Evolutionary conservation across 371 early-diverging fungal genomes (phyloP).

Genomic region (Lichtheimia ornata): DNA sequence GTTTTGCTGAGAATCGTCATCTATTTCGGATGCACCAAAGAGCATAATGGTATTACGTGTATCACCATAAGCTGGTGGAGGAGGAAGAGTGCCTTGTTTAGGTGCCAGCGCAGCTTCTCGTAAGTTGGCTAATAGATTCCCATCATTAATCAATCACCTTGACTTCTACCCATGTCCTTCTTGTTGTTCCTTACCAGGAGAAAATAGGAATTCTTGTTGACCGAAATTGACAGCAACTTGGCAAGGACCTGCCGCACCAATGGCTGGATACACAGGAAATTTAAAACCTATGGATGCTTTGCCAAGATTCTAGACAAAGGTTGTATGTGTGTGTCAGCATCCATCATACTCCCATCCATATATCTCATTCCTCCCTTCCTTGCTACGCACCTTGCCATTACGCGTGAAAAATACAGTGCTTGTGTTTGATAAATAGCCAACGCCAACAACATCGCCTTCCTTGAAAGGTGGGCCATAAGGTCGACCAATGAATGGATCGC

Average conservation of each 20-base stretch:
- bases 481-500: slow-evolving; percentile 62
- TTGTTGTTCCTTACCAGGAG: slow-evolving; percentile 21
- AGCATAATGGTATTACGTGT: slow-evolving; percentile 47
- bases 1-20: slow-evolving; percentile 4
- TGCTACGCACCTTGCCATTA: slow-evolving; percentile 57
- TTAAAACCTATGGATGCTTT: slow-evolving; percentile 54
- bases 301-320: slow-evolving; percentile 38
- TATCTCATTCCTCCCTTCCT: too few species aligned
- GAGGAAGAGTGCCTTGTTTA: slow-evolving; percentile 53
- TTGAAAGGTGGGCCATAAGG: slow-evolving; percentile 60
- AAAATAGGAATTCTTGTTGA: slow-evolving; percentile 30
- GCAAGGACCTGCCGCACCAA: slow-evolving; percentile 58
- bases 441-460: slow-evolving; percentile 73
- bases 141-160: not conserved
- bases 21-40: slow-evolving; percentile 25
- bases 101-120: slow-evolving; percentile 74
- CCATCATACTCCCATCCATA: not conserved
- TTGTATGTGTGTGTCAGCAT: not conserved
- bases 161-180: not conserved
- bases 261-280: slow-evolving; percentile 52
- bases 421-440: slow-evolving; percentile 65
- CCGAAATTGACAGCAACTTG: slow-evolving; percentile 59
- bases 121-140: slow-evolving; percentile 54
- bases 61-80: slow-evolving; percentile 60
- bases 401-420: slow-evolving; percentile 74